Evolutionary conservation across 2,329 filamentous ascomycete genomes (phyloP).

Genomic region (Aspergillus brasiliensis): DNA sequence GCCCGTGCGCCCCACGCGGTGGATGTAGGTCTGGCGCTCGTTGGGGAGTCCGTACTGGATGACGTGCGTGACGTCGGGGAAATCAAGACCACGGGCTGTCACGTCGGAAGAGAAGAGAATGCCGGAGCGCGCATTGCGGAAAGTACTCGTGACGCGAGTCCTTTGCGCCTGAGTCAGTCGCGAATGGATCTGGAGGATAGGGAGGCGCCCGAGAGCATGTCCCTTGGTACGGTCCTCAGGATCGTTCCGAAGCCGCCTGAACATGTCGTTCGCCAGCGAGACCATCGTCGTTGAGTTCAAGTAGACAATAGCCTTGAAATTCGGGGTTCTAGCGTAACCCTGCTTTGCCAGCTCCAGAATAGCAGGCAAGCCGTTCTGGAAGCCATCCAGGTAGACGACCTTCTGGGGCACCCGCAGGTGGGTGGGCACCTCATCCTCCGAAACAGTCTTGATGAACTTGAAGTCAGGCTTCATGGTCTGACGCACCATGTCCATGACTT

Average conservation of each 20-base stretch:
- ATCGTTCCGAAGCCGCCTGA: constrained; percentile 52
- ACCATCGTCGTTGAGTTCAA: constrained; percentile 78
- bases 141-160: constrained; percentile 67
- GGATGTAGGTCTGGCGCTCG: constrained; percentile 72
- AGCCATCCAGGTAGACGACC: constrained; percentile 65
- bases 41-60: constrained; percentile 69
- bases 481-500: constrained; percentile 79
- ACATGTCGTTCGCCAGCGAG: constrained; percentile 62
- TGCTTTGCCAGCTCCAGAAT: constrained; percentile 74
- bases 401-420: constrained; percentile 84
- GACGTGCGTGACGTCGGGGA: constrained; percentile 77
- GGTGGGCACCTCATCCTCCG: constrained; percentile 77
- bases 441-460: constrained; percentile 87
- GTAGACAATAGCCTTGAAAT: constrained; percentile 95
- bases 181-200: constrained; percentile 71
- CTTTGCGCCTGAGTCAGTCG: constrained; percentile 71
- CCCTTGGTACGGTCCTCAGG: constrained; percentile 32
- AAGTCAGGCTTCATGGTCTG: constrained; percentile 79
- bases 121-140: constrained; percentile 65
- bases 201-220: constrained; percentile 36
- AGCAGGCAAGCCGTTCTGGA: constrained; percentile 75
- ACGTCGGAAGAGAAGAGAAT: constrained; percentile 79
- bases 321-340: constrained; percentile 47
- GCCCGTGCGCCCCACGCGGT: constrained; percentile 74
- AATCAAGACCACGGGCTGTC: constrained; percentile 80